Base-by-base conservation (phyloP, 75 land plant species). In the Adiantum capillusveneris region DNA sequence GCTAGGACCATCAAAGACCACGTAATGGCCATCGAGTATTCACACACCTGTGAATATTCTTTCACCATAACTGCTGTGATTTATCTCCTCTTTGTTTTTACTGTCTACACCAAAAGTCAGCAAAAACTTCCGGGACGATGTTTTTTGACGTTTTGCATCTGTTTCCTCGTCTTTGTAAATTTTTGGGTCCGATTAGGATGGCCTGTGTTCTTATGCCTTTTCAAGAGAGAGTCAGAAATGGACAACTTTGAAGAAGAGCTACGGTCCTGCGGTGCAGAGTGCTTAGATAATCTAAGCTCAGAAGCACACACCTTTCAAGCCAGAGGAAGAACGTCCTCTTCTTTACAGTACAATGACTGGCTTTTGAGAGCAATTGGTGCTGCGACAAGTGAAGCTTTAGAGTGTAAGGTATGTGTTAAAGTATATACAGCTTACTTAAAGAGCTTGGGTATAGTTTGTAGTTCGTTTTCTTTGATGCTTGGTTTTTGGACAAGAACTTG, bases 121-220 rank as follows among this genome's bases (percentile, higher is more conserved):
- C 21, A 36, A 6, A 42, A 49, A 21, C 31, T 72, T 36, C 37
- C 72, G 21, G 75, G 75, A 19, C 69, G 75, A 13, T 72, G 75
- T 60, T 72, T 72, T 56, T 59, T 72, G 54, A 72, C 75, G 29
- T 72, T 72, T 26, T 72, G 75, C 31, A 41, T 72, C n/a, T 72
- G 71, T 28, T 58, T 28, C 43, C 63, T 72, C 39, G 75, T 72
- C 12, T 72, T 66, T 29, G 5, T 66, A 22, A 56, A 66, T 44
- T 72, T 72, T 50, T 72, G 75, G 75, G 64, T 60, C 29, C 63
- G 59, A 16, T 29, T 66, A 64, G 51, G 75, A 28, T 60, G 43
- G 64, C 71, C 75, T 25, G 70, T 72, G 22, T 66, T 53, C 55
- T 42, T 72, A 37, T 72, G 75, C 39, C 36, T 72, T 16, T 66